A percentile compares a stretch with the other conserved stretches of the same genome.
Evolutionary conservation across 331 rosid species (phyloP).

Genomic region (Acacia concinna): DNA sequence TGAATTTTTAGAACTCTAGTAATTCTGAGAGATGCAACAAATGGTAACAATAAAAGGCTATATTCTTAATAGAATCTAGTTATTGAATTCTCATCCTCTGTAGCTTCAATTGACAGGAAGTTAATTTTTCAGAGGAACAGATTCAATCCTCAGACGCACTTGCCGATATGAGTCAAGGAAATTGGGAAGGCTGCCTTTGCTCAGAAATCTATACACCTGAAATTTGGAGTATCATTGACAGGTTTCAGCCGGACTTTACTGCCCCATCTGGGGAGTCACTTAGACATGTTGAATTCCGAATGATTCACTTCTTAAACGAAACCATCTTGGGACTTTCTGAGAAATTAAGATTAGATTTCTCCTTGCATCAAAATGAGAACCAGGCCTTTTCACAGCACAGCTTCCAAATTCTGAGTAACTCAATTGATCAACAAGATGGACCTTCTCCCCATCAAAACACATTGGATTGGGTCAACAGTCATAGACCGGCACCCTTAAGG

Average conservation of each 20-base stretch:
- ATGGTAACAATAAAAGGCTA: slow-evolving; percentile 4
- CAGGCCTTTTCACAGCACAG: slow-evolving; percentile 54
- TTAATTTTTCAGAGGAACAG: slow-evolving; percentile 64
- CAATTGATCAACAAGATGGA: slow-evolving; percentile 68
- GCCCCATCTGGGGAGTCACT: slow-evolving; percentile 96
- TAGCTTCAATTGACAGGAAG: slow-evolving; percentile 57
- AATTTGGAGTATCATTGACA: slow-evolving; percentile 60
- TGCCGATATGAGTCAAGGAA: slow-evolving; percentile 90
- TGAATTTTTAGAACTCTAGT: slow-evolving; percentile 17
- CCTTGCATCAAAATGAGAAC: slow-evolving; percentile 61
- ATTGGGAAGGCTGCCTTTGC: slow-evolving; percentile 90
- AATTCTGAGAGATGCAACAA: slow-evolving; percentile 6
- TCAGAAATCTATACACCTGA: slow-evolving; percentile 88
- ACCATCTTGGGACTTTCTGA: slow-evolving; percentile 70
- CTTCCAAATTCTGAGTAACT: slow-evolving; percentile 55
- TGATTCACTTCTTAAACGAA: slow-evolving; percentile 72
- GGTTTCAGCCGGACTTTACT: slow-evolving; percentile 84
- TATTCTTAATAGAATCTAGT: slow-evolving; percentile 1
- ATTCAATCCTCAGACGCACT: slow-evolving; percentile 79
- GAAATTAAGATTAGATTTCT: slow-evolving; percentile 61
- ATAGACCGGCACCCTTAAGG: slow-evolving; percentile 61
- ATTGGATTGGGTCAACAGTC: slow-evolving; percentile 63
- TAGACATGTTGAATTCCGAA: slow-evolving; percentile 88
- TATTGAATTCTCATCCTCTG: slow-evolving; percentile 29
- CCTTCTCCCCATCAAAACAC: slow-evolving; percentile 55